A percentile compares a stretch with the other conserved stretches of the same genome.
Conservation (phyloP, 805 yeast species). For the Yarrowia sp. region DNA sequence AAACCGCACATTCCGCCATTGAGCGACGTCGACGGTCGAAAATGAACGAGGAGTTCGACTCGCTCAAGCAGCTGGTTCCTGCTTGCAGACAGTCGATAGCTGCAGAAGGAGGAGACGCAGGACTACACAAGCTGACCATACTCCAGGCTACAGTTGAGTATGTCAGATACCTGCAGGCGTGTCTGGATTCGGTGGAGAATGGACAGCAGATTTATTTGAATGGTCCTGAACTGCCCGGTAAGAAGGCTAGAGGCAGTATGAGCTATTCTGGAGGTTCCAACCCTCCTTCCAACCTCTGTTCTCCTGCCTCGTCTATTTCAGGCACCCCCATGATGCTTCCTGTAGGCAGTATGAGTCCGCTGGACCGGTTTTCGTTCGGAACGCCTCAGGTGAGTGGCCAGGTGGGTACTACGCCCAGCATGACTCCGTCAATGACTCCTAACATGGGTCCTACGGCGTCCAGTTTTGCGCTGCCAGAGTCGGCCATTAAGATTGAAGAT, state of each 20-base stretch:
- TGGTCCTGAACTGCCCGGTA: conserved; percentile 19
- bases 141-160: conserved; percentile 82
- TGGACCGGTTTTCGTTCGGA: conserved; percentile 14
- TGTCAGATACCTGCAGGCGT: conserved; percentile 60
- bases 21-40: conserved; percentile 76
- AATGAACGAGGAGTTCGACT: conserved; percentile 80
- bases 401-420: background rate
- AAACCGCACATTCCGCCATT: conserved; percentile 68
- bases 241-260: conserved; percentile 10
- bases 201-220: conserved; percentile 20
- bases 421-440: conserved; percentile 5
- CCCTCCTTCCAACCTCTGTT: conserved; percentile 9
- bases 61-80: conserved; percentile 71
- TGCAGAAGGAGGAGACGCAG: conserved; percentile 47
- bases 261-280: conserved; percentile 12
- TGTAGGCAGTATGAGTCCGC: background rate
- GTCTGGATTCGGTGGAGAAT: conserved; percentile 28
- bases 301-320: conserved; percentile 1
- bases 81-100: conserved; percentile 59
- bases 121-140: conserved; percentile 78
- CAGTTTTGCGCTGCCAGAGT: conserved; percentile 4
- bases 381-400: conserved; percentile 9
- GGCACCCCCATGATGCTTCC: conserved; percentile 22
- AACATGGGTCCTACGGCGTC: background rate
- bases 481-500: conserved; percentile 14